phyloP scores from a whole-genome alignment of 2,329 filamentous ascomycete genomes.

The Magnaporthiopsis poae region DNA sequence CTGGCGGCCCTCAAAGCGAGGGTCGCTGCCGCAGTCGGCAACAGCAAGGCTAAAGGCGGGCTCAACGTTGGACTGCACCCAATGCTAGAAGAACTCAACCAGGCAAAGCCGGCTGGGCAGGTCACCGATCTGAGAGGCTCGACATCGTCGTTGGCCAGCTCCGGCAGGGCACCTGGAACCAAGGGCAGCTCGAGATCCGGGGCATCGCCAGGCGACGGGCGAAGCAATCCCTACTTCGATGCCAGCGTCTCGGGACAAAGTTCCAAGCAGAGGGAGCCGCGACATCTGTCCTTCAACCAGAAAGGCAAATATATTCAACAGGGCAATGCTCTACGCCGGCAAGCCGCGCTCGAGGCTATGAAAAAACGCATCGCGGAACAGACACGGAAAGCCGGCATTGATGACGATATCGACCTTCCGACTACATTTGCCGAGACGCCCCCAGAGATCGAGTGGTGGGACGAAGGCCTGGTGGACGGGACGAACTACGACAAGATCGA shows the following conservation, averaged over 20 bases:
- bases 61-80: slow-evolving; percentile 70
- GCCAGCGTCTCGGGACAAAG: slow-evolving; percentile 43
- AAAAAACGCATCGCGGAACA: slow-evolving; percentile 85
- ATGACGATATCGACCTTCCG: slow-evolving; percentile 80
- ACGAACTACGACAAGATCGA: slow-evolving; percentile 64
- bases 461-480: slow-evolving; percentile 73
- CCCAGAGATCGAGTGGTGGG: slow-evolving; percentile 94
- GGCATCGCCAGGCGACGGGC: slow-evolving; percentile 20
- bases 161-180: neutral
- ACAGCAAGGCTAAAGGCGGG: slow-evolving; percentile 52
- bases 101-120: neutral
- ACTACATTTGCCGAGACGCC: slow-evolving; percentile 81
- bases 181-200: neutral
- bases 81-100: slow-evolving; percentile 49
- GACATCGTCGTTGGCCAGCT: neutral
- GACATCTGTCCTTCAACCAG: slow-evolving; percentile 79
- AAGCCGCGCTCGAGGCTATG: slow-evolving; percentile 84
- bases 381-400: slow-evolving; percentile 81
- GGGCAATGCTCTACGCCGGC: slow-evolving; percentile 76
- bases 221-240: slow-evolving; percentile 72
- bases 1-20: slow-evolving; percentile 71
- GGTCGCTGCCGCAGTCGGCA: slow-evolving; percentile 63
- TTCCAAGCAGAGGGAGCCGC: slow-evolving; percentile 57
- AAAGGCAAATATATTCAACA: slow-evolving; percentile 97
- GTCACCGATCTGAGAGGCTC: neutral